Conservation (phyloP, 352 stramenopile species). For the Pythium folliculosum region DNA sequence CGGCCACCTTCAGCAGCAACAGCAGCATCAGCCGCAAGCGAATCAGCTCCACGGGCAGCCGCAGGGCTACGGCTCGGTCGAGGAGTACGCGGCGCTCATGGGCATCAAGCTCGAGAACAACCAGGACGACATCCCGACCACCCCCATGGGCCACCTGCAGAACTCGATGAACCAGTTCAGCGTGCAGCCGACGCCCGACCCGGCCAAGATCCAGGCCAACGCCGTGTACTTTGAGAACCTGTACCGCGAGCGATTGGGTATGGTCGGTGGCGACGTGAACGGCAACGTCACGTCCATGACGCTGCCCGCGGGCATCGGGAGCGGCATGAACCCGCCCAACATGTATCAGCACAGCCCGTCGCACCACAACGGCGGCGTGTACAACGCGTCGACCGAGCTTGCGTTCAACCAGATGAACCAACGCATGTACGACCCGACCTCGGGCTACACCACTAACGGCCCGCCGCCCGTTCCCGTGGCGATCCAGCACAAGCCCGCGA, state of each 20-base stretch:
- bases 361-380: conserved; percentile 33
- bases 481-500: conserved; percentile 48
- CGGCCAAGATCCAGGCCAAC: conserved; percentile 77
- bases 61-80: conserved; percentile 48
- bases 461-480: conserved; percentile 33
- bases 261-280: conserved; percentile 39
- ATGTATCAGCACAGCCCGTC: conserved; percentile 41
- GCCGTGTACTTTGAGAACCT: conserved; percentile 83
- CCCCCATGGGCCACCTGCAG: conserved; percentile 37
- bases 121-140: conserved; percentile 34
- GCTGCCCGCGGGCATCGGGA: conserved; percentile 50
- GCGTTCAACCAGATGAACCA: conserved; percentile 63
- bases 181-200: conserved; percentile 42
- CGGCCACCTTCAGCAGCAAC: conserved; percentile 25
- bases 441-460: conserved; percentile 36
- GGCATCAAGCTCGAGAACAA: conserved; percentile 80
- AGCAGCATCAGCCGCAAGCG: conserved; percentile 12
- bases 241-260: conserved; percentile 53
- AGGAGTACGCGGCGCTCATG: conserved; percentile 84
- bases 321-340: conserved; percentile 50
- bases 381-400: conserved; percentile 58
- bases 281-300: conserved; percentile 24
- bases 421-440: conserved; percentile 69
- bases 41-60: conserved; percentile 26
- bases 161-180: conserved; percentile 33